Percentiles rank a stretch among this genome's conserved stretches.
phyloP scores from a whole-genome alignment of 1,139 yeast genomes.

The Blastobotrys elegans region DNA sequence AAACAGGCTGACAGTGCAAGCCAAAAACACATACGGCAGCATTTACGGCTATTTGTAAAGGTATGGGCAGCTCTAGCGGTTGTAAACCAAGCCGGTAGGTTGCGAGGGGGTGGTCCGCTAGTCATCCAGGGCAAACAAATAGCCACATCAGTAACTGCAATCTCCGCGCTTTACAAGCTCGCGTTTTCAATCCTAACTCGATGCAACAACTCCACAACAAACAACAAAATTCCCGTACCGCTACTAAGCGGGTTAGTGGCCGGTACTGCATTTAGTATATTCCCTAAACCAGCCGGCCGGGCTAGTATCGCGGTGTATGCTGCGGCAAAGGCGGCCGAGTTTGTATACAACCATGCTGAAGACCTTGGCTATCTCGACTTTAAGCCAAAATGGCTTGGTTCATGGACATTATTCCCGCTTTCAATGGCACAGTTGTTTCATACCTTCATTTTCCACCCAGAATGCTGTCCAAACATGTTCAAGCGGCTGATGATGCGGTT shows the following conservation, averaged over 20 bases:
- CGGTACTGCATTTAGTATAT: constrained; percentile 29
- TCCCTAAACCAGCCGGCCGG: constrained; percentile 27
- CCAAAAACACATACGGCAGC: constrained; percentile 23
- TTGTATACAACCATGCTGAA: constrained; percentile 34
- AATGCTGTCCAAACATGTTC: constrained; percentile 34
- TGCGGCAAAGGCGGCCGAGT: constrained; percentile 35
- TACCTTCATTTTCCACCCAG: constrained; percentile 35
- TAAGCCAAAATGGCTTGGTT: constrained; percentile 36
- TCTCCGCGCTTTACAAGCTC: constrained; percentile 29
- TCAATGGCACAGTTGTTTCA: constrained; percentile 40
- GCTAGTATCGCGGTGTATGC: constrained; percentile 34
- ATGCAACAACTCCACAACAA: constrained; percentile 8
- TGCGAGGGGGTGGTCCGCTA: constrained; percentile 6
- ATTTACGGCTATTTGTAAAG: constrained; percentile 29
- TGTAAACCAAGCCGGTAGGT: constrained; percentile 18
- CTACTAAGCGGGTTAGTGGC: constrained; percentile 29
- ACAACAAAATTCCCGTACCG: constrained; percentile 21
- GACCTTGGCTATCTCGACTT: constrained; percentile 33
- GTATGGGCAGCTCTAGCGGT: constrained; percentile 26
- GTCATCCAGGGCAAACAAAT: constrained; percentile 20
- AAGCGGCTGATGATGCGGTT: constrained; percentile 28
- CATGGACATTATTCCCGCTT: constrained; percentile 40
- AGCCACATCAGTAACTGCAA: constrained; percentile 27
- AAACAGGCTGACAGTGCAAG: neutral
- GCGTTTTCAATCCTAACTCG: constrained; percentile 21